Base-by-base conservation (phyloP, 1,284 basidiomycete genomes). In the Tylopilus sp. region DNA sequence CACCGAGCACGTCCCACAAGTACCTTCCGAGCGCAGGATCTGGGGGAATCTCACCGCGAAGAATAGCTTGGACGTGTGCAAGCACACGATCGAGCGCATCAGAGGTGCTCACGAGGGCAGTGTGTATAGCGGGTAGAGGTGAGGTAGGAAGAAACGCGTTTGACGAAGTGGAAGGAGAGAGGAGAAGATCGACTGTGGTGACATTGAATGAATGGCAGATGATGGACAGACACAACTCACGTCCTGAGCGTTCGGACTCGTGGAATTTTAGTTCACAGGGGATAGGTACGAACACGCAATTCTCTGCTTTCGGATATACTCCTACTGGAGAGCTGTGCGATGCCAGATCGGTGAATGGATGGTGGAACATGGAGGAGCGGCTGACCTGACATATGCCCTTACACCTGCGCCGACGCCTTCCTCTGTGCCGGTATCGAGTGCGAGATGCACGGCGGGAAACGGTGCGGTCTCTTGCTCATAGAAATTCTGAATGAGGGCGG, bases 401-500 rank as follows among this genome's bases (percentile, higher is more conserved):
- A 97, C 86, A 45, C 91, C 86, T 24, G 92, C 80, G 51, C 85
- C 80, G 51, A 83, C 73, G 18, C 81, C 85, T 51, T 81, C 76
- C 53, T 85, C 81, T 17, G 83, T 77, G 24, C 88, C 87, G 12
- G 94, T 95, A 72, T 96, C 93, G 40, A 99, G 76, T 11, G 93
- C 90, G 46, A 99, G 76, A 70, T 99, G 95, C 39, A 99, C 82
- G 5, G 96, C 94, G 52, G 88, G 90, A 69, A 89, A 82, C 5
- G 92, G 89, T 1, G 82, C 76, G 3, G 91, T 94, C 72, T 99
- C 93, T 77, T 89, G 83, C 35, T 91, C 84, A 72, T 96, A 99
- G 73, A 97, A 97, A 73, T 97, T 94, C 79, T 99, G 96, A 65
- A 99, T 96, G 57, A 99, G 80, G 18, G 96, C 94, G 39, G 94